These are phyloP conservation scores for Naganishia randhawae DNA, from an alignment of 768 basidiomycete species.

Conservation along the genomic window DNA sequence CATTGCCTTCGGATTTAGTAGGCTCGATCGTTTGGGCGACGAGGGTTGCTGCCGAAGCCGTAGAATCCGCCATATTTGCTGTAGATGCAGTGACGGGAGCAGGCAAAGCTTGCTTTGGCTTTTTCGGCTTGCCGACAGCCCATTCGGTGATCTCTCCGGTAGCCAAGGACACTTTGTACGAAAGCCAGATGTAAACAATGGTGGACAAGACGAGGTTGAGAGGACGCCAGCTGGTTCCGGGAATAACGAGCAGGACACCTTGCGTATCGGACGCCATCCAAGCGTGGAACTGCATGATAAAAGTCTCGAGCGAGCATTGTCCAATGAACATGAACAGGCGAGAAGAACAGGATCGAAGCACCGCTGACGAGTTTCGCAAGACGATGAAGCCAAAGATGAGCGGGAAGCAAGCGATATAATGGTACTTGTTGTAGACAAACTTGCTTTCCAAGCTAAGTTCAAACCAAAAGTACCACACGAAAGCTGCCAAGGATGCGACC, in stretches of 20 bases:
- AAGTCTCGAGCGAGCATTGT: constrained; percentile 82
- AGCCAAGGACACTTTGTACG: constrained; percentile 70
- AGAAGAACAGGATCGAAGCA: constrained; percentile 68
- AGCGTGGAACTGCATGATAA: constrained; percentile 79
- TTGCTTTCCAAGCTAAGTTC: constrained; percentile 73
- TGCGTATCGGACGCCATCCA: constrained; percentile 83
- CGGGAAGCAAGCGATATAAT: constrained; percentile 74
- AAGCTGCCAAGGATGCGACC: constrained; percentile 56
- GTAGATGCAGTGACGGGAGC: constrained; percentile 12
- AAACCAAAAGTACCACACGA: constrained; percentile 78
- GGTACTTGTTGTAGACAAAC: constrained; percentile 79
- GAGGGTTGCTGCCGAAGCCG: constrained; percentile 52
- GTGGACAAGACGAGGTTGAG: constrained; percentile 74
- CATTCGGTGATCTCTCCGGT: constrained; percentile 66
- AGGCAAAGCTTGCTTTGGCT: constrained; percentile 23
- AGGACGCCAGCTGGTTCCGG: constrained; percentile 68
- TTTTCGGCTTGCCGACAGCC: constrained; percentile 51
- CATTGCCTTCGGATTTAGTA: constrained; percentile 35
- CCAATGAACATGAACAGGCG: constrained; percentile 75
- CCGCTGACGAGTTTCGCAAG: constrained; percentile 70
- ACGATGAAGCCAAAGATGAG: constrained; percentile 72
- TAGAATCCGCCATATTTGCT: background rate
- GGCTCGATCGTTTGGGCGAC: constrained; percentile 37
- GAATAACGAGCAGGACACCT: constrained; percentile 72
- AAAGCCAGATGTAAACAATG: constrained; percentile 73